Percentiles rank a stretch among this genome's conserved stretches.
phyloP scores from a whole-genome alignment of 2,329 filamentous ascomycete species.

The Paracamarosporium sp. region DNA sequence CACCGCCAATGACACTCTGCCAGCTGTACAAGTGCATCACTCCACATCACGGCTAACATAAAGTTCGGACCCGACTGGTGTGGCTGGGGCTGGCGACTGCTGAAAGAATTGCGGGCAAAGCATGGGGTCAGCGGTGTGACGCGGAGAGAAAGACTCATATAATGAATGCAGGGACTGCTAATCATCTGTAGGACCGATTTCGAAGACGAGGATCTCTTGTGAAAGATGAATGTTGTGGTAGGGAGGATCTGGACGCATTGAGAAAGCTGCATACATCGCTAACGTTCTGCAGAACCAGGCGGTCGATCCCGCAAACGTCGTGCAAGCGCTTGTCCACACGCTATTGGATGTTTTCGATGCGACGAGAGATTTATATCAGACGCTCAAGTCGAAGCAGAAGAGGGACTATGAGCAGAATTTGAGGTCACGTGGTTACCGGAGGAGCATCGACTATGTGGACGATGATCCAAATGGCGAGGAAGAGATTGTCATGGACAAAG shows the following conservation, averaged over 20 bases:
- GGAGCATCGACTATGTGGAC: constrained; percentile 34
- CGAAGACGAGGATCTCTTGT: constrained; percentile 15
- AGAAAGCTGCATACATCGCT: constrained; percentile 9
- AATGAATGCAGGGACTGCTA: constrained; percentile 21
- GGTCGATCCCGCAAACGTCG: constrained; percentile 34
- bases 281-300: constrained; percentile 26
- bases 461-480: constrained; percentile 34
- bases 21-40: constrained; percentile 46
- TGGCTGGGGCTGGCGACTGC: constrained; percentile 22
- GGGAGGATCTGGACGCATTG: constrained; percentile 11
- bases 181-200: constrained; percentile 21
- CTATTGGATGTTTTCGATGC: constrained; percentile 45
- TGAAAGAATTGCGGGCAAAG: constrained; percentile 11
- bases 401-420: constrained; percentile 38
- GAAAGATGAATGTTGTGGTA: constrained; percentile 34
- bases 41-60: constrained; percentile 29
- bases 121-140: constrained; percentile 27
- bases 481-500: constrained; percentile 39
- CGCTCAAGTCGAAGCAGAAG: constrained; percentile 38
- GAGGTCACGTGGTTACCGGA: constrained; percentile 37
- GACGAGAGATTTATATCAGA: constrained; percentile 40
- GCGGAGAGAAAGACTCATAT: constrained; percentile 18
- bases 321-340: constrained; percentile 40
- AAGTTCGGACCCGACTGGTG: constrained; percentile 14
- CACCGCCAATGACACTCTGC: constrained; percentile 40